Conservation (phyloP, 352 stramenopile species). For the Globisporangium polare region DNA sequence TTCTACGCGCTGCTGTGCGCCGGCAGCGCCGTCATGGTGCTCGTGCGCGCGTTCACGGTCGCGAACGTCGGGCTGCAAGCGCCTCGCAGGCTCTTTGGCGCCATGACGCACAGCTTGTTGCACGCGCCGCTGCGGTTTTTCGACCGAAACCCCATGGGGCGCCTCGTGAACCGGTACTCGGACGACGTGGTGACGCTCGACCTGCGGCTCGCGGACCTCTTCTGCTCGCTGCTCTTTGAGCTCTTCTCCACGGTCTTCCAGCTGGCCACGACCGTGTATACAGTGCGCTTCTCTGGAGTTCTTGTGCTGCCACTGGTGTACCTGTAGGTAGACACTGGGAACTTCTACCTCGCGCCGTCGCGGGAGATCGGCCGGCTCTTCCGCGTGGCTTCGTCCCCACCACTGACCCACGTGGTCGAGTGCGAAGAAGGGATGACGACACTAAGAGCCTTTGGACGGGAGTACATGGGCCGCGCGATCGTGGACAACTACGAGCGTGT, state of each 20-base stretch:
- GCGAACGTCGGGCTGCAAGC: constrained; percentile 19
- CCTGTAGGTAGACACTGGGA: constrained; percentile 60
- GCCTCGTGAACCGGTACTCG: constrained; percentile 87
- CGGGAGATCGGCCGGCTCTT: constrained; percentile 57
- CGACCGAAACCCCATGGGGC: constrained; percentile 85
- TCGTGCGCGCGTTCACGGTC: neutral
- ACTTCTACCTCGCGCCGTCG: constrained; percentile 54
- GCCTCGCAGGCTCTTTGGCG: constrained; percentile 73
- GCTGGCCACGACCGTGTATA: neutral
- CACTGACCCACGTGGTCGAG: constrained; percentile 48
- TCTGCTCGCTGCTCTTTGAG: neutral
- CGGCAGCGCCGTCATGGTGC: neutral
- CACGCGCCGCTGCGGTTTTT: constrained; percentile 89
- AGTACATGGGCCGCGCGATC: constrained; percentile 53
- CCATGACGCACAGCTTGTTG: constrained; percentile 80
- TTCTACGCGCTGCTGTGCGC: neutral
- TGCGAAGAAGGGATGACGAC: constrained; percentile 41
- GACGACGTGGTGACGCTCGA: constrained; percentile 12
- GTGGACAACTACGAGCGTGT: constrained; percentile 51
- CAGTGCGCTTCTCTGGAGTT: constrained; percentile 61
- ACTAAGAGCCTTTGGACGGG: constrained; percentile 57
- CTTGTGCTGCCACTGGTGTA: constrained; percentile 84
- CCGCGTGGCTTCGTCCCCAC: constrained; percentile 41
- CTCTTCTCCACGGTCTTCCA: constrained; percentile 4
- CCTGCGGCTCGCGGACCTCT: constrained; percentile 10